Percentiles rank a stretch among this genome's conserved stretches.
Conservation (phyloP, 495 filamentous ascomycete species). For the Aspergillus biplanus region DNA sequence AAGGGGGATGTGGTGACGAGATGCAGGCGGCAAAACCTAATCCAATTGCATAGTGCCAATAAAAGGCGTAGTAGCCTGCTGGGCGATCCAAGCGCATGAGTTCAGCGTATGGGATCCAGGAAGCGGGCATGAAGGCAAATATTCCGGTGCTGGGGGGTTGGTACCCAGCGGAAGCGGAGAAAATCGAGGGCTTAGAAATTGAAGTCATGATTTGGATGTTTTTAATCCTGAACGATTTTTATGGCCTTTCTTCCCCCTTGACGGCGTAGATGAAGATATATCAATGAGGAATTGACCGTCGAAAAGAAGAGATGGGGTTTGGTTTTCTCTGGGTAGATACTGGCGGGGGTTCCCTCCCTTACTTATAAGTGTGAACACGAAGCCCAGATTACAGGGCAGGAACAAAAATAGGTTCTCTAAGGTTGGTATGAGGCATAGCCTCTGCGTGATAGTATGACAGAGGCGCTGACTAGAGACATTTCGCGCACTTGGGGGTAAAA, state of each 20-base stretch:
- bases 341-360: not conserved
- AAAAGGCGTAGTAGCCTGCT: slow-evolving; percentile 39
- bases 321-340: not conserved
- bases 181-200: not conserved
- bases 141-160: slow-evolving; percentile 32
- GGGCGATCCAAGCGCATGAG: slow-evolving; percentile 47
- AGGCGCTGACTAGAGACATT: not conserved
- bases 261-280: not conserved
- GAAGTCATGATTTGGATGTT: not conserved
- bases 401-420: not conserved
- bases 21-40: slow-evolving; percentile 30
- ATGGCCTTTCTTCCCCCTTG: not conserved
- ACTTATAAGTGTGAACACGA: not conserved
- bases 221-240: not conserved
- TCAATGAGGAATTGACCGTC: not conserved
- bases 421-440: not conserved
- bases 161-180: not conserved
- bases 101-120: slow-evolving; percentile 59
- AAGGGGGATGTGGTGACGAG: slow-evolving; percentile 1
- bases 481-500: not conserved
- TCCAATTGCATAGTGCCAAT: slow-evolving; percentile 38
- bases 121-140: slow-evolving; percentile 68
- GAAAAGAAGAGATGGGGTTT: not conserved
- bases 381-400: not conserved
- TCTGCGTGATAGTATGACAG: not conserved